These are phyloP conservation scores for Clavariopsis aquatica DNA, from an alignment of 495 filamentous ascomycete species.

Conservation along the genomic window DNA sequence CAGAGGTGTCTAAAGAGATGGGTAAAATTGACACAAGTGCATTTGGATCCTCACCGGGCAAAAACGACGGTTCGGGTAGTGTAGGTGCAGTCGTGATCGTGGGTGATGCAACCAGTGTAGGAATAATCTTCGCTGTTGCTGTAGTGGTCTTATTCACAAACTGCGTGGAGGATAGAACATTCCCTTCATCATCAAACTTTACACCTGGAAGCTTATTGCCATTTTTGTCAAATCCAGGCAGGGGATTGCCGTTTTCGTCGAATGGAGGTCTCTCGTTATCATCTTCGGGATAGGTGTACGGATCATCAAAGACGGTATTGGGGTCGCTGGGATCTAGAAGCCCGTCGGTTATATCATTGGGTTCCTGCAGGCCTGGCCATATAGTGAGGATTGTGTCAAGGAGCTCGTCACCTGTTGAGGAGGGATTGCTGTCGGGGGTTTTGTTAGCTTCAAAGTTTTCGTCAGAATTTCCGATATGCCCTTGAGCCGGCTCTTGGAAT, in stretches of 20 bases:
- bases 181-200: background rate
- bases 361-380: background rate
- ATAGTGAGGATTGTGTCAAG: background rate
- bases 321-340: background rate
- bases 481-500: background rate
- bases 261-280: background rate
- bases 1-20: background rate
- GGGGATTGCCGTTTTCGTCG: background rate
- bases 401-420: slow-evolving; percentile 1
- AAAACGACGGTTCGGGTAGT: background rate
- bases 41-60: background rate
- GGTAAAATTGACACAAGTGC: background rate
- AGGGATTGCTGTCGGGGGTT: too few species aligned
- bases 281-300: background rate
- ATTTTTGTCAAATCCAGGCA: background rate
- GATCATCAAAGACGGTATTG: background rate
- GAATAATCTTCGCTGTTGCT: background rate
- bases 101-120: background rate
- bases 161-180: background rate
- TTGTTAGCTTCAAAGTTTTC: too few species aligned
- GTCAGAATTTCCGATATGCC: background rate
- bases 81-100: background rate
- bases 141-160: background rate
- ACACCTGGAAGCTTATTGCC: background rate
- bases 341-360: background rate